Evolutionary conservation across 139 green algal genomes (phyloP), one percentile per base, ranked within the genome.

Genomic region (Chlorella sp.): DNA sequence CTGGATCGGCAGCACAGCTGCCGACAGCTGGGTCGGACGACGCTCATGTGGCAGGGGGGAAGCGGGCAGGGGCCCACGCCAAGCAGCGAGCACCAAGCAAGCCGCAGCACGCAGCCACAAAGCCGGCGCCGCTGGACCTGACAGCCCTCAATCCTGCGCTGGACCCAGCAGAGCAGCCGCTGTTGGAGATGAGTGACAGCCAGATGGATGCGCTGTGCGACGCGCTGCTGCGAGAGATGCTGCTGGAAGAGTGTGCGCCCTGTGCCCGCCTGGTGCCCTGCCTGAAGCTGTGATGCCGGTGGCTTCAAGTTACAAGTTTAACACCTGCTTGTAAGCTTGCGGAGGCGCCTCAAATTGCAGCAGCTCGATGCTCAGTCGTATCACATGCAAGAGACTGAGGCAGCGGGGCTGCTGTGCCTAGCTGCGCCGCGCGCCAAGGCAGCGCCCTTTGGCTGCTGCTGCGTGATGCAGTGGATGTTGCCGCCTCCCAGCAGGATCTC

Each of bases 401-500:
- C n/a, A n/a, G n/a, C n/a, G n/a, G n/a, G n/a, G n/a, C n/a, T n/a
- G n/a, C n/a, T n/a, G n/a, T n/a, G n/a, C n/a, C n/a, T n/a, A n/a
- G n/a, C n/a, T n/a, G n/a, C n/a, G n/a, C n/a, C n/a, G n/a, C n/a
- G n/a, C n/a, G n/a, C n/a, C n/a, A n/a, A 20, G 3, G 28, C 28
- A 5, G 22, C 28, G 16, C 24, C n/a, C 8, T 36, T 34, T 19
- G 48, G 68, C 68, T 90, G 68, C 84, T 93, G 90, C 85, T 89
- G 79, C 1, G 91, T 94, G 81, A 94, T 91, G 79, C 91, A 94
- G 74, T 94, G 91, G 41, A 94, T 90, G 44, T 93, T 92, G 44
- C 91, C 91, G 22, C 91, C 91, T 1, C 91, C 91, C 22, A 94
- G 78, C 48, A 92, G 34, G 43, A 94, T 86, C 40, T 92, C 80